Base-by-base conservation (phyloP, 179 eudicot species). In the Corrigiola litoralis region DNA sequence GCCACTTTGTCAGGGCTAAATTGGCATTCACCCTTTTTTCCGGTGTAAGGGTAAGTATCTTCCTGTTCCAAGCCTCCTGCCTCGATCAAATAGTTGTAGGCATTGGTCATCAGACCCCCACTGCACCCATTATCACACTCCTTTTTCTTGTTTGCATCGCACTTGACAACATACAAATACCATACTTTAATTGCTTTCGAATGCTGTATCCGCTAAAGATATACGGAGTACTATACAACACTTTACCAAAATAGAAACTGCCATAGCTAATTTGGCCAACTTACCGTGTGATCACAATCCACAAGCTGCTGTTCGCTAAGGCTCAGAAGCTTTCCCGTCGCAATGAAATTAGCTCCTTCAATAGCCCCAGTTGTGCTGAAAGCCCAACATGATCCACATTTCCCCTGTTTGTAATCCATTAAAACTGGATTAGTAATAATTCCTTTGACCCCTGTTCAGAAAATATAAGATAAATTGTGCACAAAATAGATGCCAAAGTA, bases 381-480 rank as follows among this genome's bases (percentile, higher is more conserved):
- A 6, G 99, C 99, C 95, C 99, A 94, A 53, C 99, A 94, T 0
- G 99, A 83, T 2, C 98, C 98, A 66, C 98, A 92, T 2, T 54
- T 31, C 2, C 98, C 98, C 98, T 92, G 75, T 20, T 74, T 37
- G 2, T 34, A 51, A 13, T 47, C 23, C 11, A 28, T 1, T 17
- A 34, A 60, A 8, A 11, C 11, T 1, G 9, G 10, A n/a, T 44
- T 48, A 46, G 14, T 28, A 24, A 24, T 4, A 42, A n/a, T n/a
- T n/a, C n/a, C n/a, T n/a, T n/a, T n/a, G n/a, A n/a, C n/a, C n/a
- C n/a, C n/a, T n/a, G n/a, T n/a, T n/a, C n/a, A n/a, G n/a, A n/a
- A n/a, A n/a, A n/a, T n/a, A n/a, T n/a, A n/a, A n/a, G n/a, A n/a
- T n/a, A n/a, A n/a, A n/a, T n/a, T n/a, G n/a, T n/a, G n/a, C n/a